Evolutionary conservation across 306 rosid species (phyloP), one percentile per base, ranked within the genome.

Genomic region (Citrullus amarus): DNA sequence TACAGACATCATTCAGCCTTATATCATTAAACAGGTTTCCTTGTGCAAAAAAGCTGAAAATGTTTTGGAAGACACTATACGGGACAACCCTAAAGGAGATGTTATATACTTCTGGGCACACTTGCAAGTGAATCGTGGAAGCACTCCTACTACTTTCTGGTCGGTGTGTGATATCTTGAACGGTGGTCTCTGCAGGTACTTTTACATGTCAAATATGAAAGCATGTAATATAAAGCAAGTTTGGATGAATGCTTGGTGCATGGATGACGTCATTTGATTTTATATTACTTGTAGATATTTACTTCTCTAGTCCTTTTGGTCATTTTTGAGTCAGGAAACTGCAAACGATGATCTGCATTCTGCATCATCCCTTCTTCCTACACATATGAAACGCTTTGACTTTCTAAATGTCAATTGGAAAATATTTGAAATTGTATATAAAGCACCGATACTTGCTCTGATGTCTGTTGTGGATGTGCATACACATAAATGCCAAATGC

Each of bases 151-250:
- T 77, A 88, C 96, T 20, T 95, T 92, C 88, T 95, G 99, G 99
- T 88, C 96, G 17, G 85, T 84, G 86, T 95, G 99, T 79, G 99
- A 95, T 87, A 85, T 95, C 86, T 87, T 91, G 80, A 95, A 95
- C 76, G 90, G 92, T 72, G 99, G 99, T 80, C 86, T 89, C 79
- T 92, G 99, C 93, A 90, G 99, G 97, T 90, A 68, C 43, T 68
- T 43, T 67, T 68, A 89, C 56, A n/a, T 18, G 57, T 63, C 22
- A 76, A 16, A 44, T 54, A 53, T 8, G 70, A 77, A 36, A 20
- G 57, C 30, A 28, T 39, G 20, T 76, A n/a, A 72, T 28, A 8
- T 54, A 11, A 54, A 54, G 66, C 50, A 20, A 0, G 46, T 32
- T 75, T 32, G 79, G 32, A 20, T 46, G 56, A 20, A 5, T n/a